These are phyloP conservation scores for Trypanosoma conorhini DNA, from an alignment of 208 protist species.

Conservation along the genomic window DNA sequence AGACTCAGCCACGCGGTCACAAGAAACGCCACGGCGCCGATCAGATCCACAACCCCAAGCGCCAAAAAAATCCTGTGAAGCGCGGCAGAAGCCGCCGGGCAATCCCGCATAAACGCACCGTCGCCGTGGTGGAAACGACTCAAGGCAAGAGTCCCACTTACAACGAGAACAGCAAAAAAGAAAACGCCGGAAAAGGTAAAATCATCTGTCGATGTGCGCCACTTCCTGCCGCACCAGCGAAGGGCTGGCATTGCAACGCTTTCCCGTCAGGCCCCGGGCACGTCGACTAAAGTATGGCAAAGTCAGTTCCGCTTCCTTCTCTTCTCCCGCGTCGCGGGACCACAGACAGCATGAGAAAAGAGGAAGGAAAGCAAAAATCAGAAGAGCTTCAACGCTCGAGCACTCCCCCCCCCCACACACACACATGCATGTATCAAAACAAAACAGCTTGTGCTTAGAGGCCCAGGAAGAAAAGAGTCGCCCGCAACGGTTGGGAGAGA, in stretches of 20 bases:
- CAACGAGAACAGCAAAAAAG: slow-evolving; percentile 39
- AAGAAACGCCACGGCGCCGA: slow-evolving; percentile 39
- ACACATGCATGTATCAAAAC: no score
- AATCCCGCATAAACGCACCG: slow-evolving; percentile 16
- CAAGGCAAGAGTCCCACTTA: slow-evolving; percentile 24
- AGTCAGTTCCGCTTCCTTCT: neutral
- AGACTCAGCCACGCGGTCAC: slow-evolving; percentile 42
- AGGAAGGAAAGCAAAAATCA: neutral
- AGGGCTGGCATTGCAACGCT: slow-evolving; percentile 65
- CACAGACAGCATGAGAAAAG: neutral
- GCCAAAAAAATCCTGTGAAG: slow-evolving; percentile 33
- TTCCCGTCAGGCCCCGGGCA: neutral
- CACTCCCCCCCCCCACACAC: no score
- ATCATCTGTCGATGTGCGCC: slow-evolving; percentile 76
- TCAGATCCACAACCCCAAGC: slow-evolving; percentile 38
- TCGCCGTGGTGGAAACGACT: slow-evolving; percentile 3
- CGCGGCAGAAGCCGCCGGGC: slow-evolving; percentile 14
- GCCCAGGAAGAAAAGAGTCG: no score
- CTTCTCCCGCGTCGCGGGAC: neutral
- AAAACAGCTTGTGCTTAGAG: no score
- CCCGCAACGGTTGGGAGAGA: no score
- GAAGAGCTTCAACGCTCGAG: neutral
- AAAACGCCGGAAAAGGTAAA: slow-evolving; percentile 66
- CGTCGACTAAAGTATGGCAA: neutral
- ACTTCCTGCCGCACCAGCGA: slow-evolving; percentile 68